Evolutionary conservation across 208 protist species (phyloP), one percentile per base, ranked within the genome.

Genomic region (Acanthamoeba castellanii): DNA sequence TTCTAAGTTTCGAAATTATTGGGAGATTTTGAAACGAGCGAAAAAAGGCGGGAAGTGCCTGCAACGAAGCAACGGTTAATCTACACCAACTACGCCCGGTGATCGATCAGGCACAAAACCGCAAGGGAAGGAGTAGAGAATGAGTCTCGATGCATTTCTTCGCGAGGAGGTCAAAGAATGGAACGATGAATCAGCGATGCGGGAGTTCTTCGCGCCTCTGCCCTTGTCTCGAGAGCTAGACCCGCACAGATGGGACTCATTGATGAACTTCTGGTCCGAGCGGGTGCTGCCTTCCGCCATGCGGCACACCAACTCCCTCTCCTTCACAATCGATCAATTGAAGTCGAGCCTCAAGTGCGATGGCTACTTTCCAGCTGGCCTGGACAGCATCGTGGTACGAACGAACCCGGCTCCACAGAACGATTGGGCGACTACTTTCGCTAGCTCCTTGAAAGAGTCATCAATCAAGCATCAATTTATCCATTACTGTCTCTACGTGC

Each of bases 221-320:
- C 84, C 84, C 6, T 6, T 70, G 27, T 47, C 84, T 9, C 50
- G 84, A 11, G 84, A 91, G 20, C 50, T 64, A 14, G 34, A 91
- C 25, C 34, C 27, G 3, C 34, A 45, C 7, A 9, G 34, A 27
- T 91, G 84, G 84, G 84, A 91, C 37, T 30, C 50, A 5, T 27
- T 91, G 22, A 72, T 91, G 59, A n/a, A 91, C 7, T 91, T 91
- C 34, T 91, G 84, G 84, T 13, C 59, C 59, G 59, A 91, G 25
- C 30, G 57, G 16, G 57, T 70, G 14, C 57, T 91, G 8, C 59
- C 50, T 47, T 50, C 32, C 16, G 50, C 50, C 55, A 14, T 91
- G 34, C 47, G 30, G 27, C 5, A 7, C 7, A 13, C 30, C 27
- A 91, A 91, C 34, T 25, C 14, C 16, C 84, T 91, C 34, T 64